Evolutionary conservation across 2,329 filamentous ascomycete genomes (phyloP).

Genomic region (Penicillium sp.): DNA sequence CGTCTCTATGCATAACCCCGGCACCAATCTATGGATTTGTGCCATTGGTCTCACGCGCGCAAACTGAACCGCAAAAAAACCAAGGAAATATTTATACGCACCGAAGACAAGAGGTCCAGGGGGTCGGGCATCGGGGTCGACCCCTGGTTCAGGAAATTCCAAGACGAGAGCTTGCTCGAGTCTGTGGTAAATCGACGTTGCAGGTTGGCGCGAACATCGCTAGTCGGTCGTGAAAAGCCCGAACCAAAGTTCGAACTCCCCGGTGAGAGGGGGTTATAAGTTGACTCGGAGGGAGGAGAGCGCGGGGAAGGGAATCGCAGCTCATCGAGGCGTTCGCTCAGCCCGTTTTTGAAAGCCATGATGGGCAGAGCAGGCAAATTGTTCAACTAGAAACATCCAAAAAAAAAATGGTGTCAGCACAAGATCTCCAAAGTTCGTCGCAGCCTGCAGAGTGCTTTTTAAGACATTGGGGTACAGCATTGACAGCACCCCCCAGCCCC

Average conservation of each 20-base stretch:
- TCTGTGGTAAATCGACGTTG: constrained; percentile 95
- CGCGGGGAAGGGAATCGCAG: constrained; percentile 75
- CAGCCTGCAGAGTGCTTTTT: not conserved
- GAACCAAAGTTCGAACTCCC: constrained; percentile 64
- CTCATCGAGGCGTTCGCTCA: constrained; percentile 73
- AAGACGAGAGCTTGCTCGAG: constrained; percentile 73
- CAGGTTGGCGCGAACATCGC: constrained; percentile 74
- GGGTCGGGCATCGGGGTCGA: constrained; percentile 56
- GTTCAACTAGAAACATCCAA: constrained; percentile 33
- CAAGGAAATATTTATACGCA: constrained; percentile 37
- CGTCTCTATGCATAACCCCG: not conserved
- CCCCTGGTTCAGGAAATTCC: constrained; percentile 64
- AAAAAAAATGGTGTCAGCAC: constrained; percentile 4
- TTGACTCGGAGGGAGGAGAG: constrained; percentile 73
- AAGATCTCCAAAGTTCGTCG: not conserved
- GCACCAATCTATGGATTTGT: not conserved
- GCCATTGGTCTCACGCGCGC: not conserved
- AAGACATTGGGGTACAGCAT: constrained; percentile 2
- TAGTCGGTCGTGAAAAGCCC: constrained; percentile 53
- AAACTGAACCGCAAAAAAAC: not conserved
- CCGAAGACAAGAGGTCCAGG: constrained; percentile 55
- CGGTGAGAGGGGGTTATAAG: constrained; percentile 72
- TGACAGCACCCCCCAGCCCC: not conserved
- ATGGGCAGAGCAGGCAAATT: constrained; percentile 31
- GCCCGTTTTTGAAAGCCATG: constrained; percentile 67